Conservation (phyloP, 306 rosid genomes). For the Luffa aegyptiaca region DNA sequence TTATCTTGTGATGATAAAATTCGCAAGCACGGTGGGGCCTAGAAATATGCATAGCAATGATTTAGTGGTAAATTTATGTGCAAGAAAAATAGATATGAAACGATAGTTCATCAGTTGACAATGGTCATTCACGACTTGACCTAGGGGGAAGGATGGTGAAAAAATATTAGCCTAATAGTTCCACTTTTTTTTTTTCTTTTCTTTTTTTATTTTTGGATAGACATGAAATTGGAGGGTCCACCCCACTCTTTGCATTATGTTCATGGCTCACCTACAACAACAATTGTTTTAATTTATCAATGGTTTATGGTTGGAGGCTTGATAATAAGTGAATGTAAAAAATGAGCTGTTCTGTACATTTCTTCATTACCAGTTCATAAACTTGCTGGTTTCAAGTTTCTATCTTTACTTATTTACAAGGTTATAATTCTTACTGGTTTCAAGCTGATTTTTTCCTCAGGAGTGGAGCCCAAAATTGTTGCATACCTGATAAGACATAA, state of each 20-base stretch:
- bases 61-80: constrained; percentile 8
- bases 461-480: constrained; percentile 84
- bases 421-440: constrained; percentile 43
- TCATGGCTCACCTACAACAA: not conserved
- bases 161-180: not conserved
- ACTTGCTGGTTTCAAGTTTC: not conserved
- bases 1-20: constrained; percentile 37
- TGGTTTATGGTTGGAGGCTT: not conserved
- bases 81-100: not conserved
- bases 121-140: not conserved
- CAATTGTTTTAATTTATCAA: not conserved
- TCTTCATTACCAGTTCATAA: not conserved
- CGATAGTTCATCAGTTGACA: not conserved
- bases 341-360: not conserved
- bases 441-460: constrained; percentile 47
- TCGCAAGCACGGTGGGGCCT: constrained; percentile 83
- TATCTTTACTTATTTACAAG: not conserved
- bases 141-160: too few species aligned
- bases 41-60: constrained; percentile 1
- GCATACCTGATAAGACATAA: constrained; percentile 56
- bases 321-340: not conserved
- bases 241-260: not conserved
- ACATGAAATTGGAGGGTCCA: too few species aligned
- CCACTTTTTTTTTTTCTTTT: not conserved
- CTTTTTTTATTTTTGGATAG: too few species aligned